These are phyloP conservation scores for Cyberlindnera euphorbiae DNA, from an alignment of 805 yeast species.

Conservation along the genomic window DNA sequence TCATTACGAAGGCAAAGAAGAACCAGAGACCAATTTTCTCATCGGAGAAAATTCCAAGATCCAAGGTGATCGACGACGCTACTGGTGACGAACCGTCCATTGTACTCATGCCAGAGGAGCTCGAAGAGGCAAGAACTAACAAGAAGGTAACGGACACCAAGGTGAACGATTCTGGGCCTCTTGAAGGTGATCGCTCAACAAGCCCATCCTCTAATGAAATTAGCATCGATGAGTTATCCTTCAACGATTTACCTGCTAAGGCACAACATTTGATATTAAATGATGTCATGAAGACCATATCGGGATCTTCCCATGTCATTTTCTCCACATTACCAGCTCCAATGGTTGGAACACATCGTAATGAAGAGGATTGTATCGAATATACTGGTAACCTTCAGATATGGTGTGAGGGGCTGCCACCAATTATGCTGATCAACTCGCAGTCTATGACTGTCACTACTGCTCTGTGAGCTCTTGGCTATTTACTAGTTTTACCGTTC, in stretches of 20 bases:
- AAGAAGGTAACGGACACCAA: background rate
- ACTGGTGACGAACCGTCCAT: slow-evolving; percentile 65
- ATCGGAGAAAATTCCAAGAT: slow-evolving; percentile 66
- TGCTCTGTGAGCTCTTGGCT: slow-evolving; percentile 63
- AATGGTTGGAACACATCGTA: slow-evolving; percentile 70
- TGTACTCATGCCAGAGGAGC: slow-evolving; percentile 47
- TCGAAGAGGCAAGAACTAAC: slow-evolving; percentile 14
- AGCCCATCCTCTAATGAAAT: slow-evolving; percentile 4
- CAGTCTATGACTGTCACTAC: slow-evolving; percentile 96
- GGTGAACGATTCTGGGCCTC: no score
- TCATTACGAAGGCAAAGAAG: slow-evolving; percentile 16
- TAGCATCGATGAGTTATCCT: slow-evolving; percentile 42
- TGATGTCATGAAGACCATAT: slow-evolving; percentile 69
- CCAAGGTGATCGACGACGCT: slow-evolving; percentile 63
- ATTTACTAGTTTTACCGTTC: no score
- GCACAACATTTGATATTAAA: slow-evolving; percentile 88
- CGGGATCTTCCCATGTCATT: slow-evolving; percentile 64
- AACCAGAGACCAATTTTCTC: slow-evolving; percentile 55
- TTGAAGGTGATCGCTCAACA: background rate
- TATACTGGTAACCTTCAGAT: slow-evolving; percentile 72
- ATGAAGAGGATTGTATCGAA: slow-evolving; percentile 62
- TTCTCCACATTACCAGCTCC: slow-evolving; percentile 93
- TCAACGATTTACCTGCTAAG: slow-evolving; percentile 85
- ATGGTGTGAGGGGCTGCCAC: slow-evolving; percentile 83
- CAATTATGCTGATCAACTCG: slow-evolving; percentile 76